Conservation (phyloP, 2,329 filamentous ascomycete species). For the Ophiostoma montium region DNA sequence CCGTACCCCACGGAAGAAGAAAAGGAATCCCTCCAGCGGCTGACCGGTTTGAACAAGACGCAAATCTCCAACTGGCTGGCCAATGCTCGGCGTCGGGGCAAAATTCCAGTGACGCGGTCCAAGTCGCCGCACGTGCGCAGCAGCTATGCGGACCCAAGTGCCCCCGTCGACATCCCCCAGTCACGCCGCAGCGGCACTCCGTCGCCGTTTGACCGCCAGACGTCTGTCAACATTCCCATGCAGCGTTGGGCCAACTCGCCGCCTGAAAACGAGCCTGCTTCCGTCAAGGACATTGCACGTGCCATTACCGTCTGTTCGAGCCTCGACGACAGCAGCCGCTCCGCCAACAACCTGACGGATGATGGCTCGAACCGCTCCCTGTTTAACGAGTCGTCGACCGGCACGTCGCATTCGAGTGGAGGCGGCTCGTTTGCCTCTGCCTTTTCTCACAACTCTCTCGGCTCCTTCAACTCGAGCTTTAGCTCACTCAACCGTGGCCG, state of each 20-base stretch:
- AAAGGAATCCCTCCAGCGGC: constrained; percentile 62
- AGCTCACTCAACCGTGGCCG: constrained; percentile 31
- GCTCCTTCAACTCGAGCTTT: constrained; percentile 41
- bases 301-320: constrained; percentile 38
- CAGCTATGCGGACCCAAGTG: constrained; percentile 31
- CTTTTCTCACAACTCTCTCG: constrained; percentile 43
- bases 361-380: constrained; percentile 45
- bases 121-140: constrained; percentile 55
- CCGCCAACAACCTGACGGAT: constrained; percentile 43
- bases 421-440: constrained; percentile 41
- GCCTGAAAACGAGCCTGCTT: constrained; percentile 45
- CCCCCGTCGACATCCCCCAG: constrained; percentile 47
- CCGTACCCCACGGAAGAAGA: constrained; percentile 83
- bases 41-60: constrained; percentile 66
- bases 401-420: constrained; percentile 45
- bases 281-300: constrained; percentile 42
- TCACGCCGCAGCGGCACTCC: constrained; percentile 35
- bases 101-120: constrained; percentile 53
- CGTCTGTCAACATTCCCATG: constrained; percentile 36
- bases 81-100: constrained; percentile 72
- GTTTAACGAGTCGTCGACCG: constrained; percentile 43
- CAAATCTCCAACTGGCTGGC: constrained; percentile 91
- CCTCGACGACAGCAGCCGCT: constrained; percentile 42
- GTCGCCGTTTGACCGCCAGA: constrained; percentile 19
- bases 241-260: constrained; percentile 47